Evolutionary conservation across 2,329 filamentous ascomycete genomes (phyloP).

Genomic region (Elsinoe batatas): DNA sequence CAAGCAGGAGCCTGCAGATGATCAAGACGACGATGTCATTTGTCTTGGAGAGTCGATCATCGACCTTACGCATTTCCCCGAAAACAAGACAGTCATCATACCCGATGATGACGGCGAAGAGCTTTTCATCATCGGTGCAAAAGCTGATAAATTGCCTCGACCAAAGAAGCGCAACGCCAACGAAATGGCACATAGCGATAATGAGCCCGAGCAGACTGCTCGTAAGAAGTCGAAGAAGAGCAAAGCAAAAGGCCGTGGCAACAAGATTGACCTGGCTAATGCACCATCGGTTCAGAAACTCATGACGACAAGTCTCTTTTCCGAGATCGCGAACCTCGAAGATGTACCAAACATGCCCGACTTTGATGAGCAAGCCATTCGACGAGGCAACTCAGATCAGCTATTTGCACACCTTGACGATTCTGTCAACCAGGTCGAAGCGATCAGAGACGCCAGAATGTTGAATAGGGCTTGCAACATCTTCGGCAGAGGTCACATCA

Average conservation of each 20-base stretch:
- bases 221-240: background rate
- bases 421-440: slow-evolving; percentile 25
- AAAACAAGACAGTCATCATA: background rate
- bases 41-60: background rate
- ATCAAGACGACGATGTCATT: slow-evolving; percentile 1
- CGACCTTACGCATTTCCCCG: slow-evolving; percentile 1
- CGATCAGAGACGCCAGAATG: slow-evolving; percentile 32
- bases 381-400: slow-evolving; percentile 18
- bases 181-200: background rate
- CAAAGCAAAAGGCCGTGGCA: background rate
- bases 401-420: background rate
- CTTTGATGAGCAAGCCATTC: background rate
- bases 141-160: background rate
- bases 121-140: background rate
- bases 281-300: background rate
- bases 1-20: slow-evolving; percentile 3
- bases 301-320: background rate
- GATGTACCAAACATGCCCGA: background rate
- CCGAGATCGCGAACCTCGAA: background rate
- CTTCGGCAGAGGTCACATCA: slow-evolving; percentile 27
- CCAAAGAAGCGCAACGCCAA: background rate
- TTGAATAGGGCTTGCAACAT: slow-evolving; percentile 5
- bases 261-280: slow-evolving; percentile 21
- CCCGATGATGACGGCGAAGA: background rate
- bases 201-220: background rate